Evolutionary conservation across 1,284 basidiomycete species (phyloP).

Genomic region (Wallemia hederae): DNA sequence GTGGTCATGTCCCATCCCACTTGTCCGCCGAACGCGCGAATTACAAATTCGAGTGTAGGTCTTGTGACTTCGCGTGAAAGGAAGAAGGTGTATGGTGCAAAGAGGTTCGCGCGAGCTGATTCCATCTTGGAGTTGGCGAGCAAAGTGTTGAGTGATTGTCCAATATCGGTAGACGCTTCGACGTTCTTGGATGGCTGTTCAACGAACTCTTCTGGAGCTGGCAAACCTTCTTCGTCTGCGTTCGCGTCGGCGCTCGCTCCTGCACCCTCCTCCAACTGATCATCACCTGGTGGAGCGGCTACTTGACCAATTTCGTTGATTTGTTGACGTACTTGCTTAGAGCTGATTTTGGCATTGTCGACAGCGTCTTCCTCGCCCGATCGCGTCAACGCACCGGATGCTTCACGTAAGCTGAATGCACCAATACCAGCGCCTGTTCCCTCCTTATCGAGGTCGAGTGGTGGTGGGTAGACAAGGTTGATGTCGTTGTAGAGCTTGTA

Average conservation of each 20-base stretch:
- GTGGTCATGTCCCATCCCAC: conserved; percentile 61
- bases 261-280: conserved; percentile 7
- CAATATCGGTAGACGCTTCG: conserved; percentile 19
- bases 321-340: conserved; percentile 20
- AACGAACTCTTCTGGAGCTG: conserved; percentile 21
- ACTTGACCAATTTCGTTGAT: conserved; percentile 20
- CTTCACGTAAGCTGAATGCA: conserved; percentile 48
- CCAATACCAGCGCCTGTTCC: conserved; percentile 69
- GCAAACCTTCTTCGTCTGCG: conserved; percentile 21
- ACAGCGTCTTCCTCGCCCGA: conserved; percentile 12
- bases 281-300: conserved; percentile 7
- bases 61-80: conserved; percentile 81
- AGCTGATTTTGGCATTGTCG: conserved; percentile 19
- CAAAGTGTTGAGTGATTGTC: conserved; percentile 35
- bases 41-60: conserved; percentile 75
- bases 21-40: conserved; percentile 50
- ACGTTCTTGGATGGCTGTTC: conserved; percentile 30
- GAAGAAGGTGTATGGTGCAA: conserved; percentile 71
- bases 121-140: conserved; percentile 18
- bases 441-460: conserved; percentile 54
- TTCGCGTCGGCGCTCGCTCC: conserved; percentile 10
- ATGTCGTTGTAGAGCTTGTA: conserved; percentile 94
- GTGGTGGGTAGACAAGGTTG: conserved; percentile 80
- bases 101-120: conserved; percentile 32
- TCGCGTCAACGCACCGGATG: conserved; percentile 10